Conservation (phyloP, 1,284 basidiomycete genomes). For the Mycosarcoma mackinlayi region DNA sequence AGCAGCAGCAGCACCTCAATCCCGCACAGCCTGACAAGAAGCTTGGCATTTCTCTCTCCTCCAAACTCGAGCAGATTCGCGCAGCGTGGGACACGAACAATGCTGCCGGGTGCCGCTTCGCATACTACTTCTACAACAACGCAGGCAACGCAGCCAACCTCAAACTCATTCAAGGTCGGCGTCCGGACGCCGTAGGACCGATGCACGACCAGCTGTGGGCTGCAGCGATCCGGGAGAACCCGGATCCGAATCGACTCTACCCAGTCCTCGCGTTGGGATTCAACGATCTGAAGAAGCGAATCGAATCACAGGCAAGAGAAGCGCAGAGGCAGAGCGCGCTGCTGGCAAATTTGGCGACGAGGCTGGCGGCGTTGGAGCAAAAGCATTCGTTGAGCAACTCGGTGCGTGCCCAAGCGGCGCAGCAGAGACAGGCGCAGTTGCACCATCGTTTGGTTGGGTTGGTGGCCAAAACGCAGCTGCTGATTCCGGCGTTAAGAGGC, state of each 20-base stretch:
- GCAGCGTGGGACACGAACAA: constrained; percentile 63
- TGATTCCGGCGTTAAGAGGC: constrained; percentile 60
- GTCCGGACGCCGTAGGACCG: constrained; percentile 60
- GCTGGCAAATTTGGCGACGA: constrained; percentile 31
- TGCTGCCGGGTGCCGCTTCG: constrained; percentile 60
- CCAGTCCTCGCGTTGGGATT: constrained; percentile 66
- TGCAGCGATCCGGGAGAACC: constrained; percentile 60
- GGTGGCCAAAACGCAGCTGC: constrained; percentile 42
- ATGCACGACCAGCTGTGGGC: constrained; percentile 64
- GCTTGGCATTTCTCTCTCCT: constrained; percentile 51
- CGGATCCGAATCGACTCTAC: constrained; percentile 62
- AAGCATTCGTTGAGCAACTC: constrained; percentile 59
- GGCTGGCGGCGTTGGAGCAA: constrained; percentile 52
- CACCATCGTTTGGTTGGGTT: constrained; percentile 59
- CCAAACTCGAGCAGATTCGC: constrained; percentile 59
- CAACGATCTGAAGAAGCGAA: constrained; percentile 58
- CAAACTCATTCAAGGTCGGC: constrained; percentile 51
- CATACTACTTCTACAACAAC: constrained; percentile 63
- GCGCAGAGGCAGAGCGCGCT: constrained; percentile 52
- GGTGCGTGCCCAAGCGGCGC: constrained; percentile 54
- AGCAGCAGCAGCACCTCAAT: constrained; percentile 8
- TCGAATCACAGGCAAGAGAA: constrained; percentile 55
- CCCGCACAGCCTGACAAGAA: constrained; percentile 49
- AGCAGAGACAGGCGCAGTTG: constrained; percentile 54
- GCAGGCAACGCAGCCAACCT: constrained; percentile 51